These are phyloP conservation scores for Ustilago esculenta DNA, from an alignment of 1,284 basidiomycete species.

Conservation along the genomic window DNA sequence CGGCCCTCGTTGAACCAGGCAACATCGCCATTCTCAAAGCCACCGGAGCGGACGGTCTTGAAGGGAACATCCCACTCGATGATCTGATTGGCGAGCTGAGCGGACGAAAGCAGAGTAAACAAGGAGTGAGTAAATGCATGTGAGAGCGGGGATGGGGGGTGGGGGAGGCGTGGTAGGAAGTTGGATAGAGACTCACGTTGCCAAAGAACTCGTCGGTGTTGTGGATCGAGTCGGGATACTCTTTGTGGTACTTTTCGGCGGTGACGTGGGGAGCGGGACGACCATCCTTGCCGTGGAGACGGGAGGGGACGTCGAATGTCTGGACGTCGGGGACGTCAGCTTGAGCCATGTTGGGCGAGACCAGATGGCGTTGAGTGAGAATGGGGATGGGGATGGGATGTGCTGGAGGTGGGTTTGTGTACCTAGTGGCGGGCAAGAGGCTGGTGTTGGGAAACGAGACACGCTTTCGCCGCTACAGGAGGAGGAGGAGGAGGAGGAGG, in stretches of 20 bases:
- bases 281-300: constrained; percentile 52
- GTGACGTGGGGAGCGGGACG: constrained; percentile 56
- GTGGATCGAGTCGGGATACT: constrained; percentile 53
- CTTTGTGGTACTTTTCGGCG: constrained; percentile 47
- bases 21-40: constrained; percentile 86
- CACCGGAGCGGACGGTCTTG: constrained; percentile 84
- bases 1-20: constrained; percentile 80
- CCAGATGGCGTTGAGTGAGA: constrained; percentile 2
- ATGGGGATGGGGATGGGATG: not conserved
- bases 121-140: not conserved
- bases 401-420: not conserved
- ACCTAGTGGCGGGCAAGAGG: not conserved
- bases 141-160: not conserved
- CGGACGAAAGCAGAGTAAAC: not conserved
- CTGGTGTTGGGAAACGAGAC: constrained; percentile 1
- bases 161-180: not conserved
- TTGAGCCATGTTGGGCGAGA: constrained; percentile 27
- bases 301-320: constrained; percentile 52
- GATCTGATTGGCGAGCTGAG: constrained; percentile 79
- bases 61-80: constrained; percentile 93
- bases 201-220: constrained; percentile 59
- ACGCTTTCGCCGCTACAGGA: constrained; percentile 14
- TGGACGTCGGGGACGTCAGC: constrained; percentile 47
- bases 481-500: too few relatives aligned
- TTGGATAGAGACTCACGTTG: constrained; percentile 49